phyloP scores from a whole-genome alignment of 1,284 basidiomycete genomes.

The Ustilago esculenta region DNA sequence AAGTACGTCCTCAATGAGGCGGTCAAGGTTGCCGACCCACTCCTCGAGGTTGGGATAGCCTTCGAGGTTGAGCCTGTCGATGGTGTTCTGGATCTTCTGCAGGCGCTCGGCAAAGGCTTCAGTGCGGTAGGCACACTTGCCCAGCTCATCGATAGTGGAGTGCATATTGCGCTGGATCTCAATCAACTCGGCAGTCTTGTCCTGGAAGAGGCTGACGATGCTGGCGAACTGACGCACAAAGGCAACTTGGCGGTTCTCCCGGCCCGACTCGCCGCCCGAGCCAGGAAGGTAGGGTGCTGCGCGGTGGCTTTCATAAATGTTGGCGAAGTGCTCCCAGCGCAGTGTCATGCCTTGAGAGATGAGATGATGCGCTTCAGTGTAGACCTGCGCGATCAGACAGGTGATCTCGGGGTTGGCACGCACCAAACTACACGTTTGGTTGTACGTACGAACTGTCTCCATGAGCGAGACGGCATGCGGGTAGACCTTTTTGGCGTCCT shows the following conservation, averaged over 20 bases:
- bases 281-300: conserved; percentile 69
- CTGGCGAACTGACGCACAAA: conserved; percentile 96
- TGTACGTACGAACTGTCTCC: conserved; percentile 96
- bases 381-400: conserved; percentile 72
- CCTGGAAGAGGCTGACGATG: conserved; percentile 79
- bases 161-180: conserved; percentile 88
- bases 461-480: conserved; percentile 93
- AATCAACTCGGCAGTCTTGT: conserved; percentile 92
- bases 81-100: conserved; percentile 84
- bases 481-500: conserved; percentile 96
- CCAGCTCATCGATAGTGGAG: conserved; percentile 77
- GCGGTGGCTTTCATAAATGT: conserved; percentile 69
- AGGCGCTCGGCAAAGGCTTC: conserved; percentile 84
- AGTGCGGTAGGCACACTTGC: conserved; percentile 82
- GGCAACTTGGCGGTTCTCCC: conserved; percentile 85
- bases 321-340: conserved; percentile 89
- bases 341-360: conserved; percentile 75
- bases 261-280: conserved; percentile 39
- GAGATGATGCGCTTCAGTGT: conserved; percentile 54
- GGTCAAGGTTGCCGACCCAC: conserved; percentile 90
- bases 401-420: conserved; percentile 85
- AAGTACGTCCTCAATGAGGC: conserved; percentile 83
- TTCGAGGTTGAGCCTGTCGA: conserved; percentile 92
- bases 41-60: conserved; percentile 97
- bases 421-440: conserved; percentile 89